Base-by-base conservation (phyloP, 78 protist species). In the Dictyostelium capitatum region DNA sequence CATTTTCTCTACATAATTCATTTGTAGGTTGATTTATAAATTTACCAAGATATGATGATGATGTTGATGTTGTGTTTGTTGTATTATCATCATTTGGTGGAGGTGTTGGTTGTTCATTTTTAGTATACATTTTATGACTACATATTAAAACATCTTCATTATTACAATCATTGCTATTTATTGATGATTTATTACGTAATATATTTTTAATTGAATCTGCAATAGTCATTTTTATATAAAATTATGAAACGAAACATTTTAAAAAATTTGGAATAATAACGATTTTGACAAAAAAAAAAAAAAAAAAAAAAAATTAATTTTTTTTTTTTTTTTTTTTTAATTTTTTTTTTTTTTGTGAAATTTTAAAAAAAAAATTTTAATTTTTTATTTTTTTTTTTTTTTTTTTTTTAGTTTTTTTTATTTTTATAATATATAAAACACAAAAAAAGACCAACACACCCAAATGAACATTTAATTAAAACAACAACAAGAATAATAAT, bases 1-100 rank as follows among this genome's bases (percentile, higher is more conserved):
- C 83, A 53, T 78, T 48, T 46, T 78, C 83, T 53, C 32, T 48
- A 54, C 83, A 78, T 5, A 78, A 2, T 78, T 78, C 14, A 32
- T 78, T 78, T 0, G 54, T 41, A 19, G 79, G 79, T 72, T 72
- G n/a, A 72, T n/a, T 23, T 20, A 65, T 12, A 65, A 25, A 65
- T 65, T 23, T 30, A 65, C 30, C 30, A 28, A 65, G 28, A 12
- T 28, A 65, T 10, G 14, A 6, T 19, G n/a, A 3, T 1, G 8
- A 19, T 9, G 0, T 41, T 14, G 5, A 37, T 41, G 77, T 43
- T 4, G 4, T 70, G 19, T 8, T 43, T 19, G 19, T 28, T 41
- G 12, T 14, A 59, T 59, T 19, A 11, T 19, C 10, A 14, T 51
- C 56, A 51, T 51, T 51, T 51, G 56, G 56, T 51, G 56, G 56